phyloP scores from a whole-genome alignment of 192 early-diverging fungal genomes.

The Fimicolochytrium jonesii region DNA sequence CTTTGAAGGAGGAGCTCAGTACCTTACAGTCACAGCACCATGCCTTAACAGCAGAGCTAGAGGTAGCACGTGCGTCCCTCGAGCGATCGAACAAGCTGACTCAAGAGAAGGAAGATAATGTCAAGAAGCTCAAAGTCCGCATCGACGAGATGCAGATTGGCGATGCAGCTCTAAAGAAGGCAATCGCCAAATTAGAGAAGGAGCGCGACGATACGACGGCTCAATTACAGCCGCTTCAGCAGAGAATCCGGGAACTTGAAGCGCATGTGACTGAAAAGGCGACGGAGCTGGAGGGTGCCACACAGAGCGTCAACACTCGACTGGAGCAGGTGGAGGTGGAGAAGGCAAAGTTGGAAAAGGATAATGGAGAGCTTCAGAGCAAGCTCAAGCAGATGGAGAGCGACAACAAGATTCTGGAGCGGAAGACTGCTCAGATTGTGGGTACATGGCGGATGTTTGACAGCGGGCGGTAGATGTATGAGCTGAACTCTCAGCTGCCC shows the following conservation, averaged over 20 bases:
- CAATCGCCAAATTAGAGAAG: conserved; percentile 34
- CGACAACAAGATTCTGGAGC: conserved; percentile 41
- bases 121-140: conserved; percentile 43
- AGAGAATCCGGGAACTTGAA: conserved; percentile 26
- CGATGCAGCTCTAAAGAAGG: conserved; percentile 33
- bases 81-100: conserved; percentile 37
- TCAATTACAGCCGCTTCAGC: conserved; percentile 12
- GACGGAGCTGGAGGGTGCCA: not conserved
- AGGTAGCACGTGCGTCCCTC: conserved; percentile 34
- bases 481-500: not conserved
- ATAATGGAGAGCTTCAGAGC: conserved; percentile 29
- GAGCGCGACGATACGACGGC: conserved; percentile 34
- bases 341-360: conserved; percentile 18
- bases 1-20: conserved; percentile 26
- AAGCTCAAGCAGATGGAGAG: conserved; percentile 37
- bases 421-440: conserved; percentile 43
- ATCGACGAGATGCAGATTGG: conserved; percentile 34
- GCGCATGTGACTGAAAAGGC: conserved; percentile 12
- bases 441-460: too few relatives aligned
- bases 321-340: conserved; percentile 3
- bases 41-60: conserved; percentile 33
- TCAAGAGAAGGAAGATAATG: conserved; percentile 43
- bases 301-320: not conserved
- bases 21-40: conserved; percentile 26
- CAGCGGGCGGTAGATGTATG: not conserved